Base-by-base conservation (phyloP, 2,329 filamentous ascomycete genomes). In the Phoma sp. region DNA sequence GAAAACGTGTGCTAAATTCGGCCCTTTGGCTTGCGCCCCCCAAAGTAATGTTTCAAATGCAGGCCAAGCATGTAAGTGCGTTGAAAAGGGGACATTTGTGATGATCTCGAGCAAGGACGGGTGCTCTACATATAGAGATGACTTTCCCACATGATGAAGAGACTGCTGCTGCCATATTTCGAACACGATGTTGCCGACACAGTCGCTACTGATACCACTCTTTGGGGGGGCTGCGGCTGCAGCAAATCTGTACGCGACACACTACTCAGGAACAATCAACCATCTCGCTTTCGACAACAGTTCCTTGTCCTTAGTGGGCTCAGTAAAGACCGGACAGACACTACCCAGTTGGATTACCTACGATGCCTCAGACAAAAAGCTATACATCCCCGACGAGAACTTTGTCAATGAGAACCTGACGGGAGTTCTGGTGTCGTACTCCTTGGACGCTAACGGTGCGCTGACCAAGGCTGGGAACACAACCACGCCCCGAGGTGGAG, bases 341-440 rank as follows among this genome's bases (percentile, higher is more conserved):
- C 45, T 72, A 24, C 68, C 70, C 12, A 69, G 65, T 29, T 74
- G 70, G 70, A 66, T 74, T 3, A 72, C 70, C 17, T 73, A 68
- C 21, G 71, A 73, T 49, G 47, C 56, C 17, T 51, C 58, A 2
- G 63, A 63, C 37, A 69, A 71, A 41, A 64, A 60, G 8, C 43
- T 72, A 8, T 72, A 73, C 49, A 55, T 71, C 12, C 57, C 69
- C 1, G 70, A 72, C 47, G 71, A 73, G 57, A 63, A 57, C 33
- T 48, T 63, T 25, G 63, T 65, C 43, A 44, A 56, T 6, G 57
- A 52, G 6, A 25, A 54, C n/a, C 43, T 51, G n/a, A 49, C 55
- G 19, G 69, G 60, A 50, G 56, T 57, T 17, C 25, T 72, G 12
- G 57, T 65, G 5, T 71, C 68, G 1, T 70, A 69, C 44, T 56